phyloP scores from a whole-genome alignment of 208 protist genomes.

The Crithidia fasciculata region DNA sequence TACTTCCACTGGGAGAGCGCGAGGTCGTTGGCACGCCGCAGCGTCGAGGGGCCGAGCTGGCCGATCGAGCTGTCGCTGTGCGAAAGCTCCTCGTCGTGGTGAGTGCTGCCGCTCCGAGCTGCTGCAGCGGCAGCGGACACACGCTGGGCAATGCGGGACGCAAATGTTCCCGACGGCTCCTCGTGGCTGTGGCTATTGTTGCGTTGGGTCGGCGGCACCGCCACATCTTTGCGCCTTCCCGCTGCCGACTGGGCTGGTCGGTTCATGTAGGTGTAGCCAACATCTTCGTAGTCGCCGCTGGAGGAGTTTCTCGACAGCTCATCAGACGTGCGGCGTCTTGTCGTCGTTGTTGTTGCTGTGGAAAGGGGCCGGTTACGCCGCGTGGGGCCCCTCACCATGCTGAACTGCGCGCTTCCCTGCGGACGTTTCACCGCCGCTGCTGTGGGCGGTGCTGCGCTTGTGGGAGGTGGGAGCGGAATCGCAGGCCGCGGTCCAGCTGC shows the following conservation, averaged over 20 bases:
- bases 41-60: not conserved
- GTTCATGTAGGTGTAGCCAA: slow-evolving; percentile 3
- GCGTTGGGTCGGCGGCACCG: not conserved
- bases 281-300: slow-evolving; percentile 7
- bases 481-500: too few relatives aligned
- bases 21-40: slow-evolving; percentile 16
- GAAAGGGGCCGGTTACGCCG: not conserved
- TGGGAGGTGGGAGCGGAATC: too few relatives aligned
- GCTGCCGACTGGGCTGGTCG: not conserved
- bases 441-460: not conserved
- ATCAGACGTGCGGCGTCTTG: not conserved
- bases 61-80: not conserved
- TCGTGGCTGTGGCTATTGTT: too few relatives aligned
- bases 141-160: not conserved
- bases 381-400: not conserved
- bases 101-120: not conserved
- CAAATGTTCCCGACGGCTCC: not conserved
- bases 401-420: not conserved
- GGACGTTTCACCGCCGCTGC: not conserved
- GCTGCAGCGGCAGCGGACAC: not conserved
- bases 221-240: not conserved
- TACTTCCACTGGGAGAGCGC: slow-evolving; percentile 18
- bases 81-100: not conserved
- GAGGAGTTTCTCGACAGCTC: not conserved
- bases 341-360: not conserved